Evolutionary conservation across 2,329 filamentous ascomycete species (phyloP).

Genomic region (Teratosphaeria destructans): DNA sequence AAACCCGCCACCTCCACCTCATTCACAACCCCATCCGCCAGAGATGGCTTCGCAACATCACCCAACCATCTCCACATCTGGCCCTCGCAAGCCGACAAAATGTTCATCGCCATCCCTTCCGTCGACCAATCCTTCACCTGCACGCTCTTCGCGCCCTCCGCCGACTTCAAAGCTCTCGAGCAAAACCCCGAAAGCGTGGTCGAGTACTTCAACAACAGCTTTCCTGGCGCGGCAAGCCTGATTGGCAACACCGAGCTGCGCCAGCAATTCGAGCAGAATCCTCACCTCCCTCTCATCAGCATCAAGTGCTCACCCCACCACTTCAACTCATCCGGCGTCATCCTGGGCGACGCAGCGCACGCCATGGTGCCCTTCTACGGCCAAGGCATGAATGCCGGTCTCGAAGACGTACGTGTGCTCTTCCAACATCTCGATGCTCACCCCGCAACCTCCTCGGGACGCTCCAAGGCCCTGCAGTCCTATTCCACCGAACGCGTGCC

Average conservation of each 20-base stretch:
- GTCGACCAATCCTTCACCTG: conserved; percentile 88
- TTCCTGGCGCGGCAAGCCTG: conserved; percentile 67
- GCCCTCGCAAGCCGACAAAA: conserved; percentile 66
- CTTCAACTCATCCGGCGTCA: conserved; percentile 63
- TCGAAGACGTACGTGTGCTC: conserved; percentile 85
- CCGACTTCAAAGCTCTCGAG: conserved; percentile 59
- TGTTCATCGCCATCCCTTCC: conserved; percentile 96
- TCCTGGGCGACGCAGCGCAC: conserved; percentile 88
- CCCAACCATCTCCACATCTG: conserved; percentile 95
- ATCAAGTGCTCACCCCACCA: conserved; percentile 90
- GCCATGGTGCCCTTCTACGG: conserved; percentile 99
- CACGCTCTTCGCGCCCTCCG: conserved; percentile 76
- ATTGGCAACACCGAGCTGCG: conserved; percentile 59
- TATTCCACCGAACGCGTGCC: conserved; percentile 66
- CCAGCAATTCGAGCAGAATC: conserved; percentile 67
- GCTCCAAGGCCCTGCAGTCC: conserved; percentile 48
- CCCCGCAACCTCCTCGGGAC: conserved; percentile 30
- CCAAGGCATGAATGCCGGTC: conserved; percentile 92
- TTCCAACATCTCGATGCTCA: conserved; percentile 72
- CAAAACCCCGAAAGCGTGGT: conserved; percentile 49
- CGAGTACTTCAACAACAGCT: conserved; percentile 69
- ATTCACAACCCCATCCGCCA: conserved; percentile 19
- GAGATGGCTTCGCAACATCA: conserved; percentile 62
- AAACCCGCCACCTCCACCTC: conserved; percentile 24
- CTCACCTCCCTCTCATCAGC: conserved; percentile 83